Base-by-base conservation (phyloP, 2,329 filamentous ascomycete genomes). In the Drechslerella coelobrocha region DNA sequence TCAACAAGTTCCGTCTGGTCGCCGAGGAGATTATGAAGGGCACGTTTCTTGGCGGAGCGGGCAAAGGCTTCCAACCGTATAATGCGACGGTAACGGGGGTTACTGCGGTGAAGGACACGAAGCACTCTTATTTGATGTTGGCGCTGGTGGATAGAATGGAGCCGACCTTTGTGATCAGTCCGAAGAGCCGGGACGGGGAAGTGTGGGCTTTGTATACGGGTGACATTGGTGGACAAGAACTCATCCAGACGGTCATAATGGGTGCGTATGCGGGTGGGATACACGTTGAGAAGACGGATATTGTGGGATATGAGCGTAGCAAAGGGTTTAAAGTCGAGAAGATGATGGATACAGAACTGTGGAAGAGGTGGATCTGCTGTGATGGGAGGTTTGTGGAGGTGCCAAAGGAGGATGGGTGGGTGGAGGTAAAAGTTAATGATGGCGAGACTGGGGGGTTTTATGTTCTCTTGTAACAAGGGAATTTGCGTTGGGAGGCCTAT, bases 321-420 rank as follows among this genome's bases (percentile, higher is more conserved):
- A 85, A 89, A 1, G 84, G 84, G 55, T 75, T 96, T 21, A 82
- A 80, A 65, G 86, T 97, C 45, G 83, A 85, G 14, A 87, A 91
- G 37, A 73, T 81, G 1, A 89, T 93, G 76, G 81, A 85, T 12
- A 86, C 90, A 14, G 59, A 71, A 24, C 59, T 53, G 41, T 82
- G 87, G 61, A 97, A 92, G 92, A 83, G 92, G 68, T 86, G 92
- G 76, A 84, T 96, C 14, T 97, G 93, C 77, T 83, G 97, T 21
- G 93, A 97, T 78, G 93, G 93, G 4, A 91, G 88, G 61, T 95
- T 96, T 76, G 85, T 97, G 2, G 84, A 86, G 66, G 81, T 96
- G 0, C 88, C 89, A 17, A 78, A 82, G 57, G 43, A 23, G 6
- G 86, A 84, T 1, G 91, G 92, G 0, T 88, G 86, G 82, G 85